Conservation (phyloP, 768 basidiomycete species). For the Lyophyllum atratum region DNA sequence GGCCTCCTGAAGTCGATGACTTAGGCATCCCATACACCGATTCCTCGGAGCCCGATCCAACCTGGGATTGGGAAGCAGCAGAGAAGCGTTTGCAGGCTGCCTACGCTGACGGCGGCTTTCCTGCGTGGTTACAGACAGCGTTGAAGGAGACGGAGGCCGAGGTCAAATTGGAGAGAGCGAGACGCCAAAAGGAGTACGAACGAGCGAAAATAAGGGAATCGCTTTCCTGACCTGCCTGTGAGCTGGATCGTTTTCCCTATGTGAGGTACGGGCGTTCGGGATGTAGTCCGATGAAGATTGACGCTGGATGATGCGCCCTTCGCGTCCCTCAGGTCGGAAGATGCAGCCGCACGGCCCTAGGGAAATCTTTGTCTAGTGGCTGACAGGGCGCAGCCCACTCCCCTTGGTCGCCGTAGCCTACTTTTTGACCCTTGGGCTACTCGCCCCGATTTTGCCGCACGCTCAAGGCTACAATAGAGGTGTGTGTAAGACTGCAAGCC, state of each 20-base stretch:
- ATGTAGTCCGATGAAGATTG: not conserved
- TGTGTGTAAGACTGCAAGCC: not conserved
- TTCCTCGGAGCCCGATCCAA: constrained; percentile 21
- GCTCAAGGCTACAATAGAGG: not conserved
- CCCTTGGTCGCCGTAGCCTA: not conserved
- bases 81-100: constrained; percentile 55
- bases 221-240: not conserved
- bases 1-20: constrained; percentile 36
- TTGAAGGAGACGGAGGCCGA: constrained; percentile 61
- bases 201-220: not conserved
- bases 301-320: not conserved
- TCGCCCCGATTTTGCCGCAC: not conserved
- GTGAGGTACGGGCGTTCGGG: not conserved
- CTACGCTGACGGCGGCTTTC: constrained; percentile 60
- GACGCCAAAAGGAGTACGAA: constrained; percentile 27
- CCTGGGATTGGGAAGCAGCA: constrained; percentile 56
- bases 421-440: not conserved
- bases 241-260: not conserved
- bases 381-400: not conserved
- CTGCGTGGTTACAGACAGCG: constrained; percentile 55
- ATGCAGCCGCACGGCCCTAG: not conserved
- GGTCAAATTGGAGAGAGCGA: constrained; percentile 46
- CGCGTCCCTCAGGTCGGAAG: not conserved
- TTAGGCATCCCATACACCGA: constrained; percentile 12
- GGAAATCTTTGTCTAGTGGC: not conserved